A percentile compares a stretch with the other conserved stretches of the same genome.
Conservation (phyloP, 1,139 yeast genomes). For the Candida mesenterica region DNA sequence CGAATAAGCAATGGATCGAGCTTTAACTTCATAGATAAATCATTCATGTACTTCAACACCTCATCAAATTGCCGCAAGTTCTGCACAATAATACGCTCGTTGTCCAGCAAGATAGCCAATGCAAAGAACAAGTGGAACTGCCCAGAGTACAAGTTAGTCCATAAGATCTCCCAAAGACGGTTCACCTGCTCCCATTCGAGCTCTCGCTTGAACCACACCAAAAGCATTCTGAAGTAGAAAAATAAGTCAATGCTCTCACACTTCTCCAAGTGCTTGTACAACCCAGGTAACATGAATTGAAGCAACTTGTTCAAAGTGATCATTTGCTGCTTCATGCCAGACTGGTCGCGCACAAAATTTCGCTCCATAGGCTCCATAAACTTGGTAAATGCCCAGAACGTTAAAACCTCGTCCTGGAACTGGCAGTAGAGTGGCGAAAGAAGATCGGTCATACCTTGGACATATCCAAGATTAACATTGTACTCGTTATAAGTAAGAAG, state of each 20-base stretch:
- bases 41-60: constrained; percentile 89
- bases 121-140: constrained; percentile 89
- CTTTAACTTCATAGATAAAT: constrained; percentile 72
- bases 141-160: constrained; percentile 83
- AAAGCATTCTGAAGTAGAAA: constrained; percentile 89
- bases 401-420: constrained; percentile 70
- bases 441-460: constrained; percentile 96
- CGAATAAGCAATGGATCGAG: constrained; percentile 73
- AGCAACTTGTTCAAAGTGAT: constrained; percentile 75
- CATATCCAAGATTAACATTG: constrained; percentile 84
- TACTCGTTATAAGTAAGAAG: constrained; percentile 82
- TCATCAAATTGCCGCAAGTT: constrained; percentile 82
- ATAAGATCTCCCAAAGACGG: constrained; percentile 84
- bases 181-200: constrained; percentile 77
- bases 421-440: constrained; percentile 82
- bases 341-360: constrained; percentile 85
- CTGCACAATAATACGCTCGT: constrained; percentile 73
- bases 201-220: constrained; percentile 95
- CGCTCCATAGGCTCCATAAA: constrained; percentile 97
- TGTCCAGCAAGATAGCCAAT: constrained; percentile 80
- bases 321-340: constrained; percentile 92
- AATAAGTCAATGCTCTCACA: constrained; percentile 90
- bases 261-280: constrained; percentile 77
- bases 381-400: constrained; percentile 86
- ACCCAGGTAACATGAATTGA: constrained; percentile 82